Percentiles rank a stretch among this genome's conserved stretches.
Conservation (phyloP, 495 filamentous ascomycete species). For the Aspergillus mulundensis region DNA sequence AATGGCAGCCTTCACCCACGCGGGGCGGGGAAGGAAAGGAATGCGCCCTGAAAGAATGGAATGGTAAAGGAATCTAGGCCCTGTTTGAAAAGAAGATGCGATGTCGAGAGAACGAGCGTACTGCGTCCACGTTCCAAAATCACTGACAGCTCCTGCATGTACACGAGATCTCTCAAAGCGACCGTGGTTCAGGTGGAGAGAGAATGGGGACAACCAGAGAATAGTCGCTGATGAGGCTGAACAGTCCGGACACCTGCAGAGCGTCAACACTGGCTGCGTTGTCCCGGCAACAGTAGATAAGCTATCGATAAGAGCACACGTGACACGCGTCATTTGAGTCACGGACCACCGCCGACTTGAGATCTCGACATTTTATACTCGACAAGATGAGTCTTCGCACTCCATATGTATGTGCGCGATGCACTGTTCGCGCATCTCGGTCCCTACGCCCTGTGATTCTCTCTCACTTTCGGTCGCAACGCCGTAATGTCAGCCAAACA, state of each 20-base stretch:
- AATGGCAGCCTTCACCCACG: constrained; percentile 34
- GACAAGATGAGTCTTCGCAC: constrained; percentile 27
- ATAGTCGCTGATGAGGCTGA: constrained; percentile 4
- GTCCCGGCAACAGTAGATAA: constrained; percentile 28
- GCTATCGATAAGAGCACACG: constrained; percentile 30
- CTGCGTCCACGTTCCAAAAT: not conserved
- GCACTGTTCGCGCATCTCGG: constrained; percentile 23
- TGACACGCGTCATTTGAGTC: not conserved
- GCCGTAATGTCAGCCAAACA: constrained; percentile 31
- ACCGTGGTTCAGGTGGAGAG: not conserved
- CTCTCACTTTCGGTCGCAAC: constrained; percentile 12
- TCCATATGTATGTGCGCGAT: constrained; percentile 33
- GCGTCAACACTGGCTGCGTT: constrained; percentile 27
- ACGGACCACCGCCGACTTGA: not conserved
- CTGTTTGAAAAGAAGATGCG: not conserved
- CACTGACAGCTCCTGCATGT: constrained; percentile 8
- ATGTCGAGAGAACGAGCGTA: constrained; percentile 6
- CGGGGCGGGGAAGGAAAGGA: constrained; percentile 28
- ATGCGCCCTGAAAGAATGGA: constrained; percentile 20
- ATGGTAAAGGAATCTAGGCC: not conserved
- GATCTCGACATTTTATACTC: not conserved
- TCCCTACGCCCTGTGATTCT: constrained; percentile 6
- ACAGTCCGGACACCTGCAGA: not conserved
- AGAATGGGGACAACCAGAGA: not conserved
- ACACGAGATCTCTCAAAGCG: not conserved